phyloP scores from a whole-genome alignment of 805 yeast genomes.

The Nakazawaea laoshanensis region DNA sequence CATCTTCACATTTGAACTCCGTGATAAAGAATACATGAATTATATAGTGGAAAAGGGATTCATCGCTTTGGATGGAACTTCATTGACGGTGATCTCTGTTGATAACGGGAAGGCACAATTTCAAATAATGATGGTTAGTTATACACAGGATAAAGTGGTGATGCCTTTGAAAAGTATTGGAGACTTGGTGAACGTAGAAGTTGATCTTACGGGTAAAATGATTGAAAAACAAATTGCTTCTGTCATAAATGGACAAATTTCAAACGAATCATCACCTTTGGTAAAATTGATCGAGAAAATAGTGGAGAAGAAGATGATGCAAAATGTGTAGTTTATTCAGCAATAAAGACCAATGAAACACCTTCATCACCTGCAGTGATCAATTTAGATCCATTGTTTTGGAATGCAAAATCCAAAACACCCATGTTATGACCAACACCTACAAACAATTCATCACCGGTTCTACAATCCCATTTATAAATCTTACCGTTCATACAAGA shows the following conservation, averaged over 20 bases:
- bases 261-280: slow-evolving; percentile 39
- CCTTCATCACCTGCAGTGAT: slow-evolving; percentile 97
- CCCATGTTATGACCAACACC: slow-evolving; percentile 95
- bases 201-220: slow-evolving; percentile 87
- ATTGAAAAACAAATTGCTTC: slow-evolving; percentile 76
- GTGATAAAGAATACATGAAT: slow-evolving; percentile 51
- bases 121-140: slow-evolving; percentile 84
- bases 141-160: slow-evolving; percentile 78
- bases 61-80: slow-evolving; percentile 87
- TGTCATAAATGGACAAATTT: slow-evolving; percentile 45
- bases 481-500: slow-evolving; percentile 81
- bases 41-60: slow-evolving; percentile 95
- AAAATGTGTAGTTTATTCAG: slow-evolving; percentile 12
- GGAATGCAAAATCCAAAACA: slow-evolving; percentile 72
- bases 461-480: slow-evolving; percentile 83
- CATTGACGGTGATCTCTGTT: slow-evolving; percentile 79
- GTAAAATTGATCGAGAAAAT: slow-evolving; percentile 38
- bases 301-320: slow-evolving; percentile 32
- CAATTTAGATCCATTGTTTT: slow-evolving; percentile 57
- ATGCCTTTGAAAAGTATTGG: slow-evolving; percentile 59
- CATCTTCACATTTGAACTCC: slow-evolving; percentile 62
- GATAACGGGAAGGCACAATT: slow-evolving; percentile 51
- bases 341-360: slow-evolving; percentile 66
- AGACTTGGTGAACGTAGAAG: slow-evolving; percentile 79
- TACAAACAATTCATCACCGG: slow-evolving; percentile 67